These are phyloP conservation scores for Cryptococcus jaspeensis DNA, from an alignment of 1,284 basidiomycete genomes.

Conservation along the genomic window DNA sequence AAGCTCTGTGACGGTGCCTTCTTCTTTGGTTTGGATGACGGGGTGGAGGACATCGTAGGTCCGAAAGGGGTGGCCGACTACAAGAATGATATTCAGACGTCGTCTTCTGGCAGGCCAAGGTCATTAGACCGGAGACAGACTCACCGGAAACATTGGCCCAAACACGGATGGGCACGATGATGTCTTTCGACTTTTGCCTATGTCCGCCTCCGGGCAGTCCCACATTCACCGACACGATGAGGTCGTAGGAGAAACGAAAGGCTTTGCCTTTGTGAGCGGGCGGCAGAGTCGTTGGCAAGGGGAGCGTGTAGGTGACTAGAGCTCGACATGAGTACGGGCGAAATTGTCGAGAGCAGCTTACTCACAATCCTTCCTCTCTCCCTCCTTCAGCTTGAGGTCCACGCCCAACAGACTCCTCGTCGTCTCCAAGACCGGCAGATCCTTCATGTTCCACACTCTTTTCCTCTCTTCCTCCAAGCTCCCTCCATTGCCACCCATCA, in stretches of 20 bases:
- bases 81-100: not conserved
- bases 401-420: slow-evolving; percentile 45
- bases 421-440: slow-evolving; percentile 50
- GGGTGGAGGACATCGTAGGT: slow-evolving; percentile 48
- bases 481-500: slow-evolving; percentile 41
- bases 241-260: slow-evolving; percentile 82
- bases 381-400: slow-evolving; percentile 43
- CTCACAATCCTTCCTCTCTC: slow-evolving; percentile 46
- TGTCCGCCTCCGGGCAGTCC: slow-evolving; percentile 34
- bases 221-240: slow-evolving; percentile 65
- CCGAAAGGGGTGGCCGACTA: slow-evolving; percentile 25
- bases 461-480: slow-evolving; percentile 50
- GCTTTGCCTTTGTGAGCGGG: slow-evolving; percentile 84
- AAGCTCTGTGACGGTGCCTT: slow-evolving; percentile 29
- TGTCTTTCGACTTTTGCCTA: slow-evolving; percentile 39
- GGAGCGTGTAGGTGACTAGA: slow-evolving; percentile 72
- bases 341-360: not conserved
- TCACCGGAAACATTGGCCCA: slow-evolving; percentile 45
- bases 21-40: slow-evolving; percentile 50
- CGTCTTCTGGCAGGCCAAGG: not conserved
- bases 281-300: slow-evolving; percentile 62
- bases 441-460: slow-evolving; percentile 49
- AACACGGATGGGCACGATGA: slow-evolving; percentile 40
- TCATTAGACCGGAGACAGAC: not conserved
- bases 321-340: not conserved